Percentiles rank a stretch among this genome's conserved stretches.
Evolutionary conservation across 169 alveolate species (phyloP).

Genomic region (Amoebophrya sp.): DNA sequence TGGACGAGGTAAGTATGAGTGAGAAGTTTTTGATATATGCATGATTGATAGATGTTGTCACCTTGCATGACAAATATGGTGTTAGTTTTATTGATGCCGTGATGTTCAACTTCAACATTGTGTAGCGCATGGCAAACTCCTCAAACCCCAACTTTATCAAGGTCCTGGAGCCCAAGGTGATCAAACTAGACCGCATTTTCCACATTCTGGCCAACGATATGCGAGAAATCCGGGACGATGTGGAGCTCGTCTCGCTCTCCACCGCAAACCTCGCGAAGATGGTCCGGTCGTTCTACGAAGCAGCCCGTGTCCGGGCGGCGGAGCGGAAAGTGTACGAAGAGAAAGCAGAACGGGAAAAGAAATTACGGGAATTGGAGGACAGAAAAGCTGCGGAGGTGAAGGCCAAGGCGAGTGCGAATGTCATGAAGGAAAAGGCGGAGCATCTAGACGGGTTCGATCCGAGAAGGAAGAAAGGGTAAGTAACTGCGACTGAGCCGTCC

Average conservation of each 20-base stretch:
- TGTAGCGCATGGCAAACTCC: too few species aligned
- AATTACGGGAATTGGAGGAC: not conserved
- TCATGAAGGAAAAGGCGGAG: not conserved
- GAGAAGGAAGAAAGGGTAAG: too few species aligned
- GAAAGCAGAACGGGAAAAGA: not conserved
- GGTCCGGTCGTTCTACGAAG: not conserved
- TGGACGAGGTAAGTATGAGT: slow-evolving; percentile 3
- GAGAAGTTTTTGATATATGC: too few species aligned
- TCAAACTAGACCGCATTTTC: not conserved
- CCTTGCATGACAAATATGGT: too few species aligned
- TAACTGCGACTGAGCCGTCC: too few species aligned
- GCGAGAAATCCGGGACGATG: not conserved
- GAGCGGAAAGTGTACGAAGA: not conserved
- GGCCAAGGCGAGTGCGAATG: not conserved
- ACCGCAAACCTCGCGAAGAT: not conserved
- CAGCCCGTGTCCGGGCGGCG: not conserved
- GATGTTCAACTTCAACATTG: too few species aligned
- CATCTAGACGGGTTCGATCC: not conserved
- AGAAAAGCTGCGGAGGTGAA: not conserved
- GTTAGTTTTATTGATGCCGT: too few species aligned
- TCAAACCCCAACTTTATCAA: too few species aligned
- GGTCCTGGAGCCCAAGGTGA: not conserved
- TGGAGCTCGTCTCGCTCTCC: not conserved
- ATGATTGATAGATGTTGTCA: too few species aligned
- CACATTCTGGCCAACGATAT: not conserved